phyloP scores from a whole-genome alignment of 768 basidiomycete species.

The Suillus spraguei region DNA sequence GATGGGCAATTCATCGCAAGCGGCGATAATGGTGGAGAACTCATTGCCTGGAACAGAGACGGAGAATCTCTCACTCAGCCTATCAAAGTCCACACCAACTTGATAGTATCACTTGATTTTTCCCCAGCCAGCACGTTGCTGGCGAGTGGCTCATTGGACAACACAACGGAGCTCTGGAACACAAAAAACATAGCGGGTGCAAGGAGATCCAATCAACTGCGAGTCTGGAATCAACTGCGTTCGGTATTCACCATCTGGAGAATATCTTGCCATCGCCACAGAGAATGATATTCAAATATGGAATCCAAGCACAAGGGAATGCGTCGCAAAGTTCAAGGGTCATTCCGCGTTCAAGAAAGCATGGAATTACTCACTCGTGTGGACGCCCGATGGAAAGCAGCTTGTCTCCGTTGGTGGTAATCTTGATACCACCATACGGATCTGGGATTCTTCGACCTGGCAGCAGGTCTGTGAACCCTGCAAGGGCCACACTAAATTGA shows the following conservation, averaged over 20 bases:
- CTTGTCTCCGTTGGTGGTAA: fast-evolving
- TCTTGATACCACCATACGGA: not conserved
- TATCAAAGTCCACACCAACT: not conserved
- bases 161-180: not conserved
- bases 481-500: not conserved
- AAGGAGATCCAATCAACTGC: not conserved
- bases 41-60: not conserved
- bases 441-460: not conserved
- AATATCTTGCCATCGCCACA: not conserved
- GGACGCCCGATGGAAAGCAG: not conserved
- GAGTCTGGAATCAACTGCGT: not conserved
- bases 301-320: not conserved
- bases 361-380: not conserved
- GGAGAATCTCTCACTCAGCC: not conserved
- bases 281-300: not conserved
- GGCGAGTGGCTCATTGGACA: not conserved
- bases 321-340: not conserved
- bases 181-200: not conserved
- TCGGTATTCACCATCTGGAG: not conserved
- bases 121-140: not conserved
- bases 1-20: not conserved
- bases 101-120: not conserved
- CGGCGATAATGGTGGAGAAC: not conserved
- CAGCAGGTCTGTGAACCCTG: not conserved
- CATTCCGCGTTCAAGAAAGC: no score